These are phyloP conservation scores for Fusarium sp. DNA, from an alignment of 2,329 filamentous ascomycete genomes.

Conservation along the genomic window DNA sequence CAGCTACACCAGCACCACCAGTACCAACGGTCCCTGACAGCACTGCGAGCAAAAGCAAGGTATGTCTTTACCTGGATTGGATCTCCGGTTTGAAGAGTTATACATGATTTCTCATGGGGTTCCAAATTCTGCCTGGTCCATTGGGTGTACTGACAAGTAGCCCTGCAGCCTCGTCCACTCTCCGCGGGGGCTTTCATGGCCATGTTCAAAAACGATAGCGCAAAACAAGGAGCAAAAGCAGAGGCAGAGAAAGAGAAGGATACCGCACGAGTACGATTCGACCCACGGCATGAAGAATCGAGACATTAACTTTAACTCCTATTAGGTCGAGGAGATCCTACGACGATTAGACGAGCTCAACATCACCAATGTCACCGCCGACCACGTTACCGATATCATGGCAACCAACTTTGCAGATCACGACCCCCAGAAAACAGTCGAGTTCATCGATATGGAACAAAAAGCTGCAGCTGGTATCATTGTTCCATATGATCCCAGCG, in stretches of 20 bases:
- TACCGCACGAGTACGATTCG: conserved; percentile 50
- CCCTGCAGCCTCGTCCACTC: conserved; percentile 60
- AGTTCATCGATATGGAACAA: conserved; percentile 81
- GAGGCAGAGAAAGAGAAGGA: conserved; percentile 63
- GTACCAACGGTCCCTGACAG: conserved; percentile 39
- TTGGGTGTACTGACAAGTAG: conserved; percentile 16
- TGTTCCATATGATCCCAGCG: conserved; percentile 75
- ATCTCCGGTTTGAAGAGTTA: background rate
- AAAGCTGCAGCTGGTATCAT: conserved; percentile 85
- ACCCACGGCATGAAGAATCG: background rate
- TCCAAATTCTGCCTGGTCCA: background rate
- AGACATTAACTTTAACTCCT: conserved; percentile 24
- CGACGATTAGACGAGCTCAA: conserved; percentile 56
- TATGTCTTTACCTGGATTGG: conserved; percentile 46
- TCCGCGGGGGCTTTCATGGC: conserved; percentile 69
- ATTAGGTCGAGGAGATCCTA: conserved; percentile 56
- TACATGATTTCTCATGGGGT: background rate
- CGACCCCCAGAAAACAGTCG: conserved; percentile 78
- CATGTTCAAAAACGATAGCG: conserved; percentile 71
- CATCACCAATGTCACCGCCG: conserved; percentile 62
- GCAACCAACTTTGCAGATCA: conserved; percentile 73
- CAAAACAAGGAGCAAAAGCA: conserved; percentile 57
- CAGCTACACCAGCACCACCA: conserved; percentile 65
- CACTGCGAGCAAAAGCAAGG: conserved; percentile 55
- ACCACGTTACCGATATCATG: conserved; percentile 67